A percentile compares a stretch with the other conserved stretches of the same genome.
Conservation (phyloP, 1,284 basidiomycete genomes). For the Puccinia triticina region DNA sequence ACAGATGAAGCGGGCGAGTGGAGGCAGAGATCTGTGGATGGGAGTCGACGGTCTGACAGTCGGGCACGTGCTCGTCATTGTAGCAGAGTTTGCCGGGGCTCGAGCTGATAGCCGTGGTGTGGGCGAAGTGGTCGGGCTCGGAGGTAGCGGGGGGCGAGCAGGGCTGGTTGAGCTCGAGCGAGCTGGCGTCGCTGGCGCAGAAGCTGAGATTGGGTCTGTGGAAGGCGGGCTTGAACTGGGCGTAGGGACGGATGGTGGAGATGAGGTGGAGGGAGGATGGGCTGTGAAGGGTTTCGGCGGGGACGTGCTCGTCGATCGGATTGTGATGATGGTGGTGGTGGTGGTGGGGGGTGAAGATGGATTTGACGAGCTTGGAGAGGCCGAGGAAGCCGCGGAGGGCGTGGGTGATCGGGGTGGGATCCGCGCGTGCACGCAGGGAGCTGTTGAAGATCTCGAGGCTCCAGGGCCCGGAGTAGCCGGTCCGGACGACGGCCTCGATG, state of each 20-base stretch:
- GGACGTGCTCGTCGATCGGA: background rate
- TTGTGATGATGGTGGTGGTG: background rate
- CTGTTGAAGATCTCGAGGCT: constrained; percentile 61
- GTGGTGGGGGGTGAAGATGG: background rate
- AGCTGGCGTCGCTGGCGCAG: constrained; percentile 7
- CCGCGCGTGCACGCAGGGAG: constrained; percentile 54
- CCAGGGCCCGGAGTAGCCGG: constrained; percentile 60
- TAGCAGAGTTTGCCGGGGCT: background rate
- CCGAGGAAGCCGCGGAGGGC: constrained; percentile 56
- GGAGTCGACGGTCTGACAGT: no score
- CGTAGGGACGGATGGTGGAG: background rate
- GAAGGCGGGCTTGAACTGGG: background rate
- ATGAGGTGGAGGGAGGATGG: background rate
- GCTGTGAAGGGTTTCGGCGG: background rate
- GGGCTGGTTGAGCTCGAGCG: background rate
- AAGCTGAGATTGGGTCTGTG: constrained; percentile 4
- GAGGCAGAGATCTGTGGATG: background rate
- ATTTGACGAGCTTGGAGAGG: constrained; percentile 43
- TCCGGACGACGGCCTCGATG: constrained; percentile 57
- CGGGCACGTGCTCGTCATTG: no score
- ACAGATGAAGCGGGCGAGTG: background rate
- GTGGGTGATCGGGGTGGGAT: constrained; percentile 56
- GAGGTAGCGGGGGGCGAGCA: background rate
- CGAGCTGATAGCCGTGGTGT: background rate
- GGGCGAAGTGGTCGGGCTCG: background rate